Base-by-base conservation (phyloP, 2,329 filamentous ascomycete species). In the Ascochyta lentis region DNA sequence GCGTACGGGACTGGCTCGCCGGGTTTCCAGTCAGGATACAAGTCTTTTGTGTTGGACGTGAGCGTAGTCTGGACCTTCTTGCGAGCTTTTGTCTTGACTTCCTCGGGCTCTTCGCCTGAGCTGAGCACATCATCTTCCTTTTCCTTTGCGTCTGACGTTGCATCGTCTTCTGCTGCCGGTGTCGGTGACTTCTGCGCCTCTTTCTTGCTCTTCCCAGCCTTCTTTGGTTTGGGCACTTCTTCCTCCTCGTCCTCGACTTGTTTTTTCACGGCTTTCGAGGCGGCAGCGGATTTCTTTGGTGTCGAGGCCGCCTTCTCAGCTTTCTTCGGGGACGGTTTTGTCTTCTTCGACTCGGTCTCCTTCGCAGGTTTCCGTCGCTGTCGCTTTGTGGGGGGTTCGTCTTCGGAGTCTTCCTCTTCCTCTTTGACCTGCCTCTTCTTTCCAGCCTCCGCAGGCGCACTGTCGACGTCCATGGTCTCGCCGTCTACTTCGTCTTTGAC, bases 21-120 rank as follows among this genome's bases (percentile, higher is more conserved):
- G 42, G 89, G 80, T 73, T 92, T 90, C 95, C 95, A 99, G 76
- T 99, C 94, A 0, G 93, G 93, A 76, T 94, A 98, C n/a, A 90
- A 87, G 68, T 96, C 90, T 63, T 92, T 89, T 35, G 77, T 81
- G 47, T 83, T 85, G 16, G 84, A 80, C 70, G 87, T 87, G 4
- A 96, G 79, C 43, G 88, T 90, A 8, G 86, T 86, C 73, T 96
- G 92, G 10, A 94, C 85, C 74, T 91, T 91, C 74, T 94, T 86
- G 40, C 91, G 87, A 42, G 87, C 88, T 76, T 96, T 93, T 38
- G 86, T 88, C 45, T 86, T 86, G 42, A 87, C 76, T 63, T 89
- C 86, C 2, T 91, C 87, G 70, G 91, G 91, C 67, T 90, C 82
- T 43, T 83, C 81, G 8, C 84, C 83, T 22, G 83, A 85, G 52